phyloP scores from a whole-genome alignment of 2,329 filamentous ascomycete species.

The Talaromyces funiculosus region DNA sequence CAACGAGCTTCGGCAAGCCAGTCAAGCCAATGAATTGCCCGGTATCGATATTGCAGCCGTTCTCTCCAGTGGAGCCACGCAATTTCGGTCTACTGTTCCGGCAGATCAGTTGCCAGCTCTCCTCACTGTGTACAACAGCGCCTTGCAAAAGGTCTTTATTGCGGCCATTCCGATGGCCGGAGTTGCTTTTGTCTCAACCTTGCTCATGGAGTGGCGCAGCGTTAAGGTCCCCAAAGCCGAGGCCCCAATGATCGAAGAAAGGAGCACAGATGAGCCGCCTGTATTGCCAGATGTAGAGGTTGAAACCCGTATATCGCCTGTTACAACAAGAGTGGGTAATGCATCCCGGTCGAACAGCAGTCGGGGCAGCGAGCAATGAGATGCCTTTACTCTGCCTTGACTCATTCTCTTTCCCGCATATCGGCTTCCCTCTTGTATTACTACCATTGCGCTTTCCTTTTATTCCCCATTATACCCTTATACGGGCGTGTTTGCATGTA shows the following conservation, averaged over 20 bases:
- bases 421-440: background rate
- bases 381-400: background rate
- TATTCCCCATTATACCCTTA: background rate
- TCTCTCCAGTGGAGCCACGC: slow-evolving; percentile 12
- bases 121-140: slow-evolving; percentile 12
- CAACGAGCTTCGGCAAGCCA: slow-evolving; percentile 23
- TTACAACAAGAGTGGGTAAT: slow-evolving; percentile 5
- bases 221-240: slow-evolving; percentile 1
- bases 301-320: slow-evolving; percentile 12
- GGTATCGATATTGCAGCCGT: slow-evolving; percentile 10
- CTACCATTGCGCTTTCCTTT: background rate
- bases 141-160: slow-evolving; percentile 14
- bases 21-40: slow-evolving; percentile 18
- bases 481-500: background rate
- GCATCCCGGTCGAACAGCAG: slow-evolving; percentile 1
- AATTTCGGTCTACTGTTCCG: slow-evolving; percentile 12
- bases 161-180: slow-evolving; percentile 12
- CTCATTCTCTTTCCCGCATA: background rate
- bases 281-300: slow-evolving; percentile 12
- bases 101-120: slow-evolving; percentile 8
- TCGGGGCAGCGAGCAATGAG: background rate
- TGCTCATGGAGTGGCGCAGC: slow-evolving; percentile 14
- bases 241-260: background rate
- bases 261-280: background rate
- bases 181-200: slow-evolving; percentile 10